Evolutionary conservation across 805 yeast species (phyloP), one percentile per base, ranked within the genome.

Genomic region (Kuraishia borneana): DNA sequence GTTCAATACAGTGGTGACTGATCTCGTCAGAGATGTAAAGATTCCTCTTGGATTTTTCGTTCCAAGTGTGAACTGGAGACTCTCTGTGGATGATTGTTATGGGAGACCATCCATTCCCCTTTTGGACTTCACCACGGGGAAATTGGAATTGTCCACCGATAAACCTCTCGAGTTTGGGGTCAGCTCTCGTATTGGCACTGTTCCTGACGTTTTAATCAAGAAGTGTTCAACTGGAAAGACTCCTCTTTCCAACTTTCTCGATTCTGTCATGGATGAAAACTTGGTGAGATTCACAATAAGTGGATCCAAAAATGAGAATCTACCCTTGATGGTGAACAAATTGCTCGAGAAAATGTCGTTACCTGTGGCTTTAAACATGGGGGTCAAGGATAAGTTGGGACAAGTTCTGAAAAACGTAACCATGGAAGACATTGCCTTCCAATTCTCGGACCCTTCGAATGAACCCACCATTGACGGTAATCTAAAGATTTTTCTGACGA

Each of bases 401-500:
- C 34, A 44, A 2, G 36, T 59, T 21, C 44, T 66, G 2, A 50
- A 58, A 31, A 59, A 57, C 28, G 58, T 63, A 4, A 50, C 63
- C 2, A 49, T 66, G 35, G 58, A 60, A 6, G 53, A 58, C 18
- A 39, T 63, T 35, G 43, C 45, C 12, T 51, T 65, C 30, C 55
- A 51, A 35, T 50, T 68, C 47, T 36, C 48, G 30, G 56, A 51
- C 5, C 63, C 58, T 29, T 44, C 52, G 2, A 42, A 42, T 9
- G 48, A 50, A 22, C 58, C 66, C 6, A 45, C 53, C 6, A 44
- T 65, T n/a, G 48, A 49, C 32, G 73, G 71, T 1, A 51, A 53
- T n/a, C 47, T 65, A 4, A 43, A 49, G 18, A 49, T 60, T 1
- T 42, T 49, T 16, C 35, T 64, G 4, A 46, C 46, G 19, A 13